Conservation (phyloP, 164 flowering plant species). For the Vitis riparia region DNA sequence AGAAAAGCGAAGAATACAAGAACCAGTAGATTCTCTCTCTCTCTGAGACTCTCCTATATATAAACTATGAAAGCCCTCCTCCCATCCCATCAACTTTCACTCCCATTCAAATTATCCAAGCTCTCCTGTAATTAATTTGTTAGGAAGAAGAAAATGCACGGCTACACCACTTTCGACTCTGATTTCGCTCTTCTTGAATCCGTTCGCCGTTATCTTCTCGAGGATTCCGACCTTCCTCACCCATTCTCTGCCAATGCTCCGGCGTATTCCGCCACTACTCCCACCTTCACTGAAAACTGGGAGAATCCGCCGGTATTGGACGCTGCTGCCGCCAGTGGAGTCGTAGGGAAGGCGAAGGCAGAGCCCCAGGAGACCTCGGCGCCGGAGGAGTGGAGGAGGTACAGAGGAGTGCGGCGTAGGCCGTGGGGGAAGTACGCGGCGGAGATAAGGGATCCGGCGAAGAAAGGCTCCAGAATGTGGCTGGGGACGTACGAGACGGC, state of each 20-base stretch:
- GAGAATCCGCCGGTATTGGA: too few relatives aligned
- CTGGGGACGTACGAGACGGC: constrained; percentile 31
- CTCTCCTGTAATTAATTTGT: too few relatives aligned
- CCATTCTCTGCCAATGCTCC: too few relatives aligned
- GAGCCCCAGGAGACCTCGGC: neutral
- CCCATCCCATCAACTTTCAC: too few relatives aligned
- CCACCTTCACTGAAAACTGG: too few relatives aligned
- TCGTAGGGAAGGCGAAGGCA: neutral
- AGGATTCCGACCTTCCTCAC: neutral
- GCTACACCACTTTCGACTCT: neutral
- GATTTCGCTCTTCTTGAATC: neutral
- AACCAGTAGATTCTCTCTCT: too few relatives aligned
- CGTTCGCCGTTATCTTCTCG: neutral
- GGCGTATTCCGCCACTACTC: too few relatives aligned
- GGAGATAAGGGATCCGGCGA: constrained; percentile 32
- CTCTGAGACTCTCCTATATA: too few relatives aligned
- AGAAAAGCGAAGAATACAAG: too few relatives aligned
- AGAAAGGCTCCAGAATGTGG: constrained; percentile 27
- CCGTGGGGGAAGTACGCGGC: constrained; percentile 38
- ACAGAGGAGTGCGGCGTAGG: constrained; percentile 31
- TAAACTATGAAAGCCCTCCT: too few relatives aligned
- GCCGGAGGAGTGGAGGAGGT: neutral
- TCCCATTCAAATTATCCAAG: too few relatives aligned
- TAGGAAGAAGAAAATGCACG: neutral
- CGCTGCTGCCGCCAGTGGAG: too few relatives aligned